Evolutionary conservation across 805 yeast species (phyloP), one percentile per base, ranked within the genome.

Genomic region (Huiozyma naganishii): DNA sequence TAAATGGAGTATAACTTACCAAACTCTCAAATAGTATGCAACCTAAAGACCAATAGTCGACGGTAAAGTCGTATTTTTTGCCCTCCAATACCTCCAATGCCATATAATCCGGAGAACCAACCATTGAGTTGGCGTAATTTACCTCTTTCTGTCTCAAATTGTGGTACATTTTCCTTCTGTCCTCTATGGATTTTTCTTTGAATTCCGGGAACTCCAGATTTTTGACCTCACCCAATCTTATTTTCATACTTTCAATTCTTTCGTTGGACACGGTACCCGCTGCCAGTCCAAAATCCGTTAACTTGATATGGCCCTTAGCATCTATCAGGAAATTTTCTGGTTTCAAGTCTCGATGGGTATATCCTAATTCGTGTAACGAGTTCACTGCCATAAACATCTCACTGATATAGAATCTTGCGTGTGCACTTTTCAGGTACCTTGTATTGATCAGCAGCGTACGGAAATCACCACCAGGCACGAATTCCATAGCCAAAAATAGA

Each of bases 401-500:
- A 49, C 90, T 79, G 51, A 92, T 76, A 62, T 92, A 92, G 67
- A 92, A 92, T 46, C 97, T 76, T 0, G 97, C 95, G 59, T 92
- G 98, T 4, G 94, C 88, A 2, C 97, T 95, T 48, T 86, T 84
- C 52, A 92, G 69, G 45, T 83, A 84, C 32, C 95, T 95, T 6
- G 97, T 90, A 61, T 89, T 90, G 63, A 88, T 89, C 51, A 92
- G 74, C 47, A 92, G 68, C 0, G 98, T 92, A 59, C 99, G 80
- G 69, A 86, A 92, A 61, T 92, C 99, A 43, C 99, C 99, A 46
- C 99, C 99, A 7, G 99, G 97, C n/a, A 92, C 98, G 64, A 85
- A 92, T 62, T 92, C 98, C 99, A 92, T 92, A 2, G 98, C 98
- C 57, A 92, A 71, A 55, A 86, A 92, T 29, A 92, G 84, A 57